Conservation (phyloP, 1,284 basidiomycete species). For the Boletus semigastroideus region DNA sequence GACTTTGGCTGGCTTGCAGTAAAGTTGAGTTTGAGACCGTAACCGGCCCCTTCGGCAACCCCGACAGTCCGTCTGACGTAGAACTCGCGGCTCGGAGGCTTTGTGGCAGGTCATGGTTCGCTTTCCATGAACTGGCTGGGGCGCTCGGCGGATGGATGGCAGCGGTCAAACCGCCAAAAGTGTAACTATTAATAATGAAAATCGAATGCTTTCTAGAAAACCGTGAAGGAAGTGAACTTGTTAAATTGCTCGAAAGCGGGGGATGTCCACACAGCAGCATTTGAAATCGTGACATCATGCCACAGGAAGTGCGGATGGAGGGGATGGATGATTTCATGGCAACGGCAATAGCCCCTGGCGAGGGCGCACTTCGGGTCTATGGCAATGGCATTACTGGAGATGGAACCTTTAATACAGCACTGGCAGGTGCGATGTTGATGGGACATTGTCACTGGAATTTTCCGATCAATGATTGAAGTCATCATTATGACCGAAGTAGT, state of each 20-base stretch:
- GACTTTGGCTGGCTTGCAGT: neutral
- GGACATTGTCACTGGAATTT: neutral
- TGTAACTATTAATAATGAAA: neutral
- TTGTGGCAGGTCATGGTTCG: neutral
- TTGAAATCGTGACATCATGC: neutral
- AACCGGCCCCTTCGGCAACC: neutral
- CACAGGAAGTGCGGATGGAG: conserved; percentile 1
- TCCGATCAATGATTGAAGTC: neutral
- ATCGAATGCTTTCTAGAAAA: neutral
- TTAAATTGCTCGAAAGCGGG: neutral
- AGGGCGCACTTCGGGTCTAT: neutral
- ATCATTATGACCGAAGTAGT: neutral
- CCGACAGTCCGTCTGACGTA: neutral
- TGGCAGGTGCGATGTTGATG: neutral
- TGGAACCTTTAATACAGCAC: neutral
- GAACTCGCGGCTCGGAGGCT: neutral
- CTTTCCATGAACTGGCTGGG: neutral
- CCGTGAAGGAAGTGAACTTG: neutral
- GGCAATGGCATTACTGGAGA: neutral
- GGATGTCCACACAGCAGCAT: neutral
- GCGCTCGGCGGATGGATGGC: too few relatives aligned
- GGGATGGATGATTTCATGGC: neutral
- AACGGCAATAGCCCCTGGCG: neutral
- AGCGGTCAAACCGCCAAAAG: neutral
- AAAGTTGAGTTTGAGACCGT: neutral